These are phyloP conservation scores for Cercophora scortea DNA, from an alignment of 495 filamentous ascomycete species.

Conservation along the genomic window DNA sequence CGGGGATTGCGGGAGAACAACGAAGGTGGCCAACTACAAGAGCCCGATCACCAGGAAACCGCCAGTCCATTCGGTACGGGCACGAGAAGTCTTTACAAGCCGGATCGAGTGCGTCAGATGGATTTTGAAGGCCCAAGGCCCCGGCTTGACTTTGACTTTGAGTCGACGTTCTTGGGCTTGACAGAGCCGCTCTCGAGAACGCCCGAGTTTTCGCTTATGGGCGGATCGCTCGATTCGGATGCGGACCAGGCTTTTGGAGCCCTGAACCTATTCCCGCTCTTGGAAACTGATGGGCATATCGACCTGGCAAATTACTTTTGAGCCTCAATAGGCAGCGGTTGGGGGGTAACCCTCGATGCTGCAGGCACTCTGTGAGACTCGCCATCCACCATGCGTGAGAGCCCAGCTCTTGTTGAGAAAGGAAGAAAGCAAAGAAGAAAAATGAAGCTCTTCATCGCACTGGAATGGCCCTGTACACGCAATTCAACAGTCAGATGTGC, in stretches of 20 bases:
- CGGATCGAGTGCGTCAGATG: not conserved
- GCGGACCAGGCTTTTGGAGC: constrained; percentile 32
- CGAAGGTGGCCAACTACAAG: not conserved
- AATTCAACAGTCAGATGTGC: too few species aligned
- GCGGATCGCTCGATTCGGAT: constrained; percentile 17
- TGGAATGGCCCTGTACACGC: too few species aligned
- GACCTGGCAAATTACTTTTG: constrained; percentile 35
- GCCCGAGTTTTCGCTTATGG: constrained; percentile 18
- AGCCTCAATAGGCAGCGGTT: not conserved
- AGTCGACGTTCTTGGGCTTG: constrained; percentile 18
- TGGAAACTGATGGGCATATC: constrained; percentile 36
- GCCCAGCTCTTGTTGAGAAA: too few species aligned
- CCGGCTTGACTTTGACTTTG: constrained; percentile 19
- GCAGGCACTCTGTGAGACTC: too few species aligned
- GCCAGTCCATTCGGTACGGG: not conserved
- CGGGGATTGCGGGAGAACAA: not conserved
- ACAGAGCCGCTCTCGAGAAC: constrained; percentile 10
- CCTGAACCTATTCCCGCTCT: constrained; percentile 34
- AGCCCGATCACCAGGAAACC: not conserved
- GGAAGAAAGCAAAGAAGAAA: too few species aligned
- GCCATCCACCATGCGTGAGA: too few species aligned
- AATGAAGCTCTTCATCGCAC: too few species aligned
- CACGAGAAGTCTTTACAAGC: not conserved
- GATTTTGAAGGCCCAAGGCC: not conserved
- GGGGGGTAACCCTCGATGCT: too few species aligned